Conservation (phyloP, 768 basidiomycete species). For the Pholiota microspora region DNA sequence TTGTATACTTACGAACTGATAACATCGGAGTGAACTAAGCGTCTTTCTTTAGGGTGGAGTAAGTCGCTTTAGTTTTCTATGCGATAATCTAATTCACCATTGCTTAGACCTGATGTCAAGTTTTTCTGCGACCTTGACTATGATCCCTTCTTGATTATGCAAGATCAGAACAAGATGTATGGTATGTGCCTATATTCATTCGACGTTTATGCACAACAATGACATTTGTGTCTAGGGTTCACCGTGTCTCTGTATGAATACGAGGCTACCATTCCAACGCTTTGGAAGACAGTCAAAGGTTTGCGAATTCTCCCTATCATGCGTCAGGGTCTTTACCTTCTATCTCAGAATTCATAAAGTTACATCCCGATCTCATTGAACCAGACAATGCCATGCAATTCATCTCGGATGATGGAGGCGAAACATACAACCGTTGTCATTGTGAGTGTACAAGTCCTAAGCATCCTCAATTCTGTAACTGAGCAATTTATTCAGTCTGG, state of each 20-base stretch:
- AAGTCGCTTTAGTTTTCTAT: conserved; percentile 17
- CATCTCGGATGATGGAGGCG: conserved; percentile 74
- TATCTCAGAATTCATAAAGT: conserved; percentile 65
- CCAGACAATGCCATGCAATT: conserved; percentile 78
- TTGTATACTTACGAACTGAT: background rate
- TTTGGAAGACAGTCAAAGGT: conserved; percentile 82
- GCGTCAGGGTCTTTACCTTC: background rate
- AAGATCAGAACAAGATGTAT: conserved; percentile 81
- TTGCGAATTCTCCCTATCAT: conserved; percentile 19
- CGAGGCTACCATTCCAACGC: conserved; percentile 77
- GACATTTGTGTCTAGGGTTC: conserved; percentile 48
- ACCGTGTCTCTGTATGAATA: conserved; percentile 85
- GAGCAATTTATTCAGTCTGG: conserved; percentile 71
- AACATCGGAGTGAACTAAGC: conserved; percentile 1
- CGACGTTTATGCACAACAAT: conserved; percentile 8
- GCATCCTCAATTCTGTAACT: conserved; percentile 5
- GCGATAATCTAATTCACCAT: background rate
- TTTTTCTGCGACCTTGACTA: conserved; percentile 86
- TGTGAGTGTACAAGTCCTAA: conserved; percentile 38
- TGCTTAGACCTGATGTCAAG: conserved; percentile 72
- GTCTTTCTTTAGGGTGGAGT: conserved; percentile 41
- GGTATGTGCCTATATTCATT: conserved; percentile 38
- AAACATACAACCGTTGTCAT: conserved; percentile 75
- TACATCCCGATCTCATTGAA: conserved; percentile 58
- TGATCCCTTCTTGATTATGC: conserved; percentile 88